phyloP scores from a whole-genome alignment of 2,329 filamentous ascomycete genomes.

The Trichoderma hamatum region DNA sequence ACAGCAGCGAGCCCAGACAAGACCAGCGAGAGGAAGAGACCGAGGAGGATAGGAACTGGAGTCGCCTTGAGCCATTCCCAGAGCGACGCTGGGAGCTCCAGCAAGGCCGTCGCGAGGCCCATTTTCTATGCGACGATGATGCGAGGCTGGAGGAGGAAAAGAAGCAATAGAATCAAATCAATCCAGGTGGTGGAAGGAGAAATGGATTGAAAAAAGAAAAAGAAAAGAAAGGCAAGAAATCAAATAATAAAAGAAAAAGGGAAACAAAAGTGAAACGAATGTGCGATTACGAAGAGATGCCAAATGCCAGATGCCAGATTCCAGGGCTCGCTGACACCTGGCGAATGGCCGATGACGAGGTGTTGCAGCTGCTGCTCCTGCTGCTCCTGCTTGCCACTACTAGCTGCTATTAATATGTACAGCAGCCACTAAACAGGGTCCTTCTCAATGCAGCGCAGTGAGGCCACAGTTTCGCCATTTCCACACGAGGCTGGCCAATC shows the following conservation, averaged over 20 bases:
- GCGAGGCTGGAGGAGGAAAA: conserved; percentile 1
- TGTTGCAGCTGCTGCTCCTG: not conserved
- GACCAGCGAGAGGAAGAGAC: conserved; percentile 41
- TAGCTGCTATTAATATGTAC: not conserved
- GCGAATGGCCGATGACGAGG: conserved; percentile 16
- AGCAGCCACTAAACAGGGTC: not conserved
- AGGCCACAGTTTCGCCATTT: conserved; percentile 21
- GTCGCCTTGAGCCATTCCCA: conserved; percentile 43
- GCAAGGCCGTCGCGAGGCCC: conserved; percentile 31
- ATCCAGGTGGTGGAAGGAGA: not conserved
- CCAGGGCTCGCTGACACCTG: conserved; percentile 15
- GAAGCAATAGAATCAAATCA: not conserved
- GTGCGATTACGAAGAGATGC: conserved; percentile 1
- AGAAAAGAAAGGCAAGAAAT: not conserved
- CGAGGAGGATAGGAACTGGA: conserved; percentile 45
- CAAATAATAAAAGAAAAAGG: not conserved
- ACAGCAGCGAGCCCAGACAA: conserved; percentile 45
- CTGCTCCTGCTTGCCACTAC: no score
- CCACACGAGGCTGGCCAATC: conserved; percentile 22
- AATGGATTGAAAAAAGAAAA: not conserved
- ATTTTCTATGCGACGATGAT: conserved; percentile 1
- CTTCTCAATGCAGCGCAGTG: not conserved
- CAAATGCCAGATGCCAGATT: conserved; percentile 14
- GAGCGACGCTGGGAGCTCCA: conserved; percentile 42
- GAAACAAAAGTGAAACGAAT: not conserved